These are phyloP conservation scores for Babesia ovis DNA, from an alignment of 169 alveolate genomes.

Conservation along the genomic window DNA sequence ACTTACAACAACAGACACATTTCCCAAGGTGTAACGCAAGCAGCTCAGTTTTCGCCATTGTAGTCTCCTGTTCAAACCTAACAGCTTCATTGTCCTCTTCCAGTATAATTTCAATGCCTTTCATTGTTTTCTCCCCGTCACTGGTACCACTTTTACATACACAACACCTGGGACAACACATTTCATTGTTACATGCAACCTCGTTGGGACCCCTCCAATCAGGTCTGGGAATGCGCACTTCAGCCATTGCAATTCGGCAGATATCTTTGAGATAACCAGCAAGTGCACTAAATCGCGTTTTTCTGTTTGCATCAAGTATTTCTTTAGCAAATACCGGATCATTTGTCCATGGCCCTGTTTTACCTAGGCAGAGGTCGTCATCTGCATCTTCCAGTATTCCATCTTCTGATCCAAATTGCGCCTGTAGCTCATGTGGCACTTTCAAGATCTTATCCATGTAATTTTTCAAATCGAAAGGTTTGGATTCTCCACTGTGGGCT, in stretches of 20 bases:
- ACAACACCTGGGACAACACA: conserved; percentile 64
- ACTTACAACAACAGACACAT: conserved; percentile 53
- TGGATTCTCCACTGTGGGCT: not conserved
- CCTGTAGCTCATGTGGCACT: not conserved
- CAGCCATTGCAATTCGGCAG: conserved; percentile 61
- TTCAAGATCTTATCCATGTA: not conserved
- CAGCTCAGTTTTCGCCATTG: conserved; percentile 42
- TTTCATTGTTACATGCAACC: conserved; percentile 38
- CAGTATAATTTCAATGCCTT: not conserved
- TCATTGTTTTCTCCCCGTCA: not conserved
- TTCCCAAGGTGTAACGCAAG: conserved; percentile 40
- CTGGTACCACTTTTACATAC: conserved; percentile 24
- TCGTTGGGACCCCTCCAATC: conserved; percentile 56
- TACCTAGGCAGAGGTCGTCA: conserved; percentile 6
- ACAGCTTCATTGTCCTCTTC: conserved; percentile 7
- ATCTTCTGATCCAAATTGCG: not conserved
- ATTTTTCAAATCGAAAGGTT: too few species aligned
- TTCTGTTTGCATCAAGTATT: conserved; percentile 32
- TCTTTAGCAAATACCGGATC: conserved; percentile 16
- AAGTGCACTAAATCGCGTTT: conserved; percentile 11
- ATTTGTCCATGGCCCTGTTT: conserved; percentile 58
- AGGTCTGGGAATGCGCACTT: conserved; percentile 59
- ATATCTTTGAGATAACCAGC: conserved; percentile 40
- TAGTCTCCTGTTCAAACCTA: conserved; percentile 43
- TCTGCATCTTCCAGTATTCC: not conserved